phyloP scores from a whole-genome alignment of 441 rosid species.

The Adansonia gregorii region DNA sequence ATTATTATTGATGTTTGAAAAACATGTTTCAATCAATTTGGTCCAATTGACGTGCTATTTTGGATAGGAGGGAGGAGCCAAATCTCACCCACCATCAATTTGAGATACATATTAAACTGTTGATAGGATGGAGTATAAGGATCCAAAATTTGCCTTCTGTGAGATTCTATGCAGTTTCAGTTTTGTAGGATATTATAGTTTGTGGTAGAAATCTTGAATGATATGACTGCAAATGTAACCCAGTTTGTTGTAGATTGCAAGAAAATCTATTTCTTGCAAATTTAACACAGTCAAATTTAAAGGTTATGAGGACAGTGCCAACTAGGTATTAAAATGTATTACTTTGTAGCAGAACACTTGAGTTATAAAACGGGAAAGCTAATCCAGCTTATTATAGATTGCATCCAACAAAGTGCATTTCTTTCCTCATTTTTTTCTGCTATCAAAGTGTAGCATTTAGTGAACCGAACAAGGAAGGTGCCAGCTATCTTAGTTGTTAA shows the following conservation, averaged over 20 bases:
- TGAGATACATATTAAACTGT: background rate
- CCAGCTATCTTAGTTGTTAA: background rate
- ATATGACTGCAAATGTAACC: background rate
- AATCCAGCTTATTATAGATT: background rate
- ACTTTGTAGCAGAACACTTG: background rate
- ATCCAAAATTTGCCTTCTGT: background rate
- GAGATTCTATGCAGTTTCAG: background rate
- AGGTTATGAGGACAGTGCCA: background rate
- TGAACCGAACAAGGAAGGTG: background rate
- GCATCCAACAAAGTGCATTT: background rate
- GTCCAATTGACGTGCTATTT: background rate
- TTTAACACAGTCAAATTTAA: conserved; percentile 7
- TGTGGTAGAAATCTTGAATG: conserved; percentile 1
- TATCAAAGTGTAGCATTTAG: conserved; percentile 6
- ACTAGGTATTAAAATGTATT: conserved; percentile 13
- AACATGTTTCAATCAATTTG: background rate
- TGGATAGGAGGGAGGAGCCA: background rate
- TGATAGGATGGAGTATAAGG: background rate
- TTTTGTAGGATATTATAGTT: conserved; percentile 9
- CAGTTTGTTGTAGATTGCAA: background rate
- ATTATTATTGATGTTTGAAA: background rate
- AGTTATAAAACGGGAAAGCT: background rate
- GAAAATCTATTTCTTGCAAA: background rate
- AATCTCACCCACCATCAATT: background rate
- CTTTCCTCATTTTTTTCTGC: background rate